Evolutionary conservation across 192 early-diverging fungal genomes (phyloP).

Genomic region (Spizellomyces sp.): DNA sequence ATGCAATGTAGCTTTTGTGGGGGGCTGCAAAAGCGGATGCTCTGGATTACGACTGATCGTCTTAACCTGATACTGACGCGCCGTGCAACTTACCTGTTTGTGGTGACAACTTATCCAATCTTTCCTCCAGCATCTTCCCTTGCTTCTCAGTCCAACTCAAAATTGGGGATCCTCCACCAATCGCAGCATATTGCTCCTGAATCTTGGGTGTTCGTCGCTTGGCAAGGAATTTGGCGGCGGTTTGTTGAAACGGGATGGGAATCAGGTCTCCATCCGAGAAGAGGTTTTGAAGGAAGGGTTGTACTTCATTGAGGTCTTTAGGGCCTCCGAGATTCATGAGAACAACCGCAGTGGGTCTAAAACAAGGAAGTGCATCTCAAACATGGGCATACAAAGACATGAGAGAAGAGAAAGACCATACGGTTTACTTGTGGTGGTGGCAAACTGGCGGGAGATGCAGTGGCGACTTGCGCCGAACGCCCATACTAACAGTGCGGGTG

Average conservation of each 20-base stretch:
- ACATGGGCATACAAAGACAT: no score
- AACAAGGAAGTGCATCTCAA: background rate
- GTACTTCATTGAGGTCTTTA: constrained; percentile 70
- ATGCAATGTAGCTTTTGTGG: constrained; percentile 90
- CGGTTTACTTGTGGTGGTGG: no score
- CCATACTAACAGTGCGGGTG: background rate
- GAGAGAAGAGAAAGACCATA: no score
- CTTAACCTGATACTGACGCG: no score
- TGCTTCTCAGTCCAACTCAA: constrained; percentile 86
- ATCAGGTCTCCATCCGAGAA: constrained; percentile 94
- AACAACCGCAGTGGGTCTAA: constrained; percentile 75
- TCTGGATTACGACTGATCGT: no score
- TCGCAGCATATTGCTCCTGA: constrained; percentile 85
- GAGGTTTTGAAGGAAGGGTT: constrained; percentile 78
- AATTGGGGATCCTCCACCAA: constrained; percentile 96
- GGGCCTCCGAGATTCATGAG: constrained; percentile 97
- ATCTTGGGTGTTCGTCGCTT: constrained; percentile 82
- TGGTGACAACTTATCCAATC: constrained; percentile 60
- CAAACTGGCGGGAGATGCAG: background rate
- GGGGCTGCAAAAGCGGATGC: constrained; percentile 51
- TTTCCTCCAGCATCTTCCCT: constrained; percentile 73
- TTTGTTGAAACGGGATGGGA: constrained; percentile 79
- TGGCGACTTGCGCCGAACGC: background rate
- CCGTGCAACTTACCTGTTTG: constrained; percentile 19
- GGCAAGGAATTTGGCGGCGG: constrained; percentile 73